phyloP scores from a whole-genome alignment of 495 filamentous ascomycete genomes.

The Copromyces sp. region DNA sequence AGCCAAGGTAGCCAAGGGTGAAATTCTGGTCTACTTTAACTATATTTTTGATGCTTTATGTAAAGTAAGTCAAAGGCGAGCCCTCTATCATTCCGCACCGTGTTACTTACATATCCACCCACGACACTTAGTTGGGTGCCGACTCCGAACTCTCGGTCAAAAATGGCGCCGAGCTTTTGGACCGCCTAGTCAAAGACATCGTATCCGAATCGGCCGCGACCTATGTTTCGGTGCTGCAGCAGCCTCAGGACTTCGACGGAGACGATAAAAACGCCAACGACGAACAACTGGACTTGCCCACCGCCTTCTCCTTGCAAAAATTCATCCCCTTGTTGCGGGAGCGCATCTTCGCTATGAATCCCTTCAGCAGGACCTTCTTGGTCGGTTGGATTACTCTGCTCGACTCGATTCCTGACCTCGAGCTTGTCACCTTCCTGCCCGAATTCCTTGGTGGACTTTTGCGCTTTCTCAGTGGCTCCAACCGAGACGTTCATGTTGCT shows the following conservation, averaged over 20 bases:
- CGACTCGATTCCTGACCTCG: constrained; percentile 94
- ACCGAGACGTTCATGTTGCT: constrained; percentile 84
- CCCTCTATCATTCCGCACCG: not conserved
- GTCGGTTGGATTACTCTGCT: constrained; percentile 93
- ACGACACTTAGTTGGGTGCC: constrained; percentile 62
- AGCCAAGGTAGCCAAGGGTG: constrained; percentile 96
- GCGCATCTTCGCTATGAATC: constrained; percentile 84
- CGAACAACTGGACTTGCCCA: constrained; percentile 52
- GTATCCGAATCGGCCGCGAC: constrained; percentile 93
- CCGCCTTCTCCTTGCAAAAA: constrained; percentile 80
- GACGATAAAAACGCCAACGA: constrained; percentile 40
- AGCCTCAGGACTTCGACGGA: constrained; percentile 36
- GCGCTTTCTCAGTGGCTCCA: constrained; percentile 84
- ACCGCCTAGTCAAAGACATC: constrained; percentile 95
- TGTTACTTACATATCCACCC: constrained; percentile 2
- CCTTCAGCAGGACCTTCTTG: constrained; percentile 88
- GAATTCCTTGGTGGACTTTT: constrained; percentile 86
- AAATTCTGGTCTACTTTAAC: constrained; percentile 93
- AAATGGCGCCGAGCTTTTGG: constrained; percentile 93
- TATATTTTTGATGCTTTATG: constrained; percentile 94
- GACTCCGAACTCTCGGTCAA: constrained; percentile 96
- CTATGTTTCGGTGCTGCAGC: constrained; percentile 81
- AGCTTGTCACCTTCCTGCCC: constrained; percentile 85
- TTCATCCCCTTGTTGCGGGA: constrained; percentile 93
- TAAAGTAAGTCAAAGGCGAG: constrained; percentile 51